These are phyloP conservation scores for Debaryomyces tyrocola DNA, from an alignment of 805 yeast species.

Conservation along the genomic window DNA sequence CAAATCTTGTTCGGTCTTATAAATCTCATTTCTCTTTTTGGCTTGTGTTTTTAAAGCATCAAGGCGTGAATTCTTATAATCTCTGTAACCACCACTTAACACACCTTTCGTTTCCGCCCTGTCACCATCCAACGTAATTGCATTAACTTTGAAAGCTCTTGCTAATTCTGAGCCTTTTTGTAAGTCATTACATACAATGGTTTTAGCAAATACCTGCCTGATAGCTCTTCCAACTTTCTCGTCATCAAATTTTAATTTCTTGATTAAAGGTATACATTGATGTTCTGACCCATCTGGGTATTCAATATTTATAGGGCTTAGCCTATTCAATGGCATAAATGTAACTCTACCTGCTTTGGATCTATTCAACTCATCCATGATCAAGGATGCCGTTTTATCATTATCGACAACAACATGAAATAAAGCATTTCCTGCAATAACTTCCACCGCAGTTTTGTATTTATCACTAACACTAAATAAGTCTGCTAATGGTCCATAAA, in stretches of 20 bases:
- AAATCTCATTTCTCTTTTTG: slow-evolving; percentile 45
- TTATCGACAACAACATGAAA: slow-evolving; percentile 89
- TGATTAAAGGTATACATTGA: slow-evolving; percentile 74
- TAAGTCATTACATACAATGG: slow-evolving; percentile 73
- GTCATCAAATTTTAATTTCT: slow-evolving; percentile 63
- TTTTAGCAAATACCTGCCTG: slow-evolving; percentile 75
- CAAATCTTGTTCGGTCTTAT: slow-evolving; percentile 36
- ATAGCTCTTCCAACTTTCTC: slow-evolving; percentile 63
- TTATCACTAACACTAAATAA: slow-evolving; percentile 77
- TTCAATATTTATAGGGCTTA: slow-evolving; percentile 40
- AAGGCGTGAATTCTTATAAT: slow-evolving; percentile 62
- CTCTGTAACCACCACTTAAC: slow-evolving; percentile 84
- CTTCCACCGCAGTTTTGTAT: slow-evolving; percentile 84
- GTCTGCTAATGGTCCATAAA: slow-evolving; percentile 85
- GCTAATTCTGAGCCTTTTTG: slow-evolving; percentile 70
- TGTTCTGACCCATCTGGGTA: slow-evolving; percentile 61
- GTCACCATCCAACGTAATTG: slow-evolving; percentile 92
- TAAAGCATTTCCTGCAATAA: slow-evolving; percentile 81
- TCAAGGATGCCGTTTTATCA: slow-evolving; percentile 75
- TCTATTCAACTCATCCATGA: slow-evolving; percentile 74
- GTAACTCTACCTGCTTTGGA: slow-evolving; percentile 83
- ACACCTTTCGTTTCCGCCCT: slow-evolving; percentile 82
- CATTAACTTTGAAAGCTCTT: slow-evolving; percentile 56
- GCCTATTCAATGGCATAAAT: slow-evolving; percentile 82
- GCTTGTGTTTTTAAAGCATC: slow-evolving; percentile 64